phyloP scores from a whole-genome alignment of 495 filamentous ascomycete species.

The Penicillium silybi region DNA sequence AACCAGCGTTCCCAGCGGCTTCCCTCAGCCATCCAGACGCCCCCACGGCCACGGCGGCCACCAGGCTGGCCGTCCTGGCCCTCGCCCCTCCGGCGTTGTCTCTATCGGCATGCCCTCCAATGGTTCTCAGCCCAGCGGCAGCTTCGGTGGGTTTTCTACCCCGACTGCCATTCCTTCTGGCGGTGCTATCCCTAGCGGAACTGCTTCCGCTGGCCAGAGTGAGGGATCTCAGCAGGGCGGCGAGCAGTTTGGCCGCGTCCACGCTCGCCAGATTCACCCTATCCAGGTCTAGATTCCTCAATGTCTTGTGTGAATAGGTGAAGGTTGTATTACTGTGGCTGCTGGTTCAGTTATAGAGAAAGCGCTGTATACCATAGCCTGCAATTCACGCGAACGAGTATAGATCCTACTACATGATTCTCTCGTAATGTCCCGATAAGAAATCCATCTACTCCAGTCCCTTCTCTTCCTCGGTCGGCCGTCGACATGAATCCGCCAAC shows the following conservation, averaged over 20 bases:
- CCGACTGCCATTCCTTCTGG: constrained; percentile 5
- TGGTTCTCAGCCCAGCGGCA: constrained; percentile 3
- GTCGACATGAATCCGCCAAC: constrained; percentile 38
- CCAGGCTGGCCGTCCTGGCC: not conserved
- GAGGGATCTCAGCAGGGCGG: not conserved
- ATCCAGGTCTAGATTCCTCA: constrained; percentile 13
- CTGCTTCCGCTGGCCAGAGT: not conserved
- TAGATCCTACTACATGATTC: not conserved
- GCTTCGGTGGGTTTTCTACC: not conserved
- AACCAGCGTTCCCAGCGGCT: constrained; percentile 2
- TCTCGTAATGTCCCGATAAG: not conserved
- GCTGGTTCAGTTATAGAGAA: constrained; percentile 20
- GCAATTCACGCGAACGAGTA: not conserved
- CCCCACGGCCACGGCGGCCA: constrained; percentile 9
- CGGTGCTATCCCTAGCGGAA: constrained; percentile 1
- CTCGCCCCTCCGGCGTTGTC: not conserved
- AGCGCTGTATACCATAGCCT: constrained; percentile 2
- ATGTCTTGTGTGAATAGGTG: constrained; percentile 13
- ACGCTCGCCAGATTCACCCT: constrained; percentile 29
- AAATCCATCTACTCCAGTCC: constrained; percentile 14
- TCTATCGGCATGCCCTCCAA: not conserved
- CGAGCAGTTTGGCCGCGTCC: constrained; percentile 19
- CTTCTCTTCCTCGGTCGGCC: constrained; percentile 34
- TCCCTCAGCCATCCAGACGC: not conserved
- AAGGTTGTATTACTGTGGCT: constrained; percentile 10